Evolutionary conservation across 331 rosid species (phyloP).

Genomic region (Malus hybrid): DNA sequence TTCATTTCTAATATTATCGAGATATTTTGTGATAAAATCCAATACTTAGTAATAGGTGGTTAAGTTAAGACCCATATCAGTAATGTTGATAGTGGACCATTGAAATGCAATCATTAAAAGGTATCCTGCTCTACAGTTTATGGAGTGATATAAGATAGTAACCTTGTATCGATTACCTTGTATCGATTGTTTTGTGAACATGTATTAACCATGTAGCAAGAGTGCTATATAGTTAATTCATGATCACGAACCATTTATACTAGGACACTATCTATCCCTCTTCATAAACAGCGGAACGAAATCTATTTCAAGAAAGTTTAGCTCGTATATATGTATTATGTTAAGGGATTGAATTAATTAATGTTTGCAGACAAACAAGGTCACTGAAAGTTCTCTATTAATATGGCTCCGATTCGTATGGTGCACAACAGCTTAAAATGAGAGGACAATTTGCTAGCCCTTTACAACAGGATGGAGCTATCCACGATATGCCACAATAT

Average conservation of each 20-base stretch:
- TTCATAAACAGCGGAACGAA: too few relatives aligned
- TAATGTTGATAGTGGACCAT: background rate
- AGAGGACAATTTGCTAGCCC: conserved; percentile 36
- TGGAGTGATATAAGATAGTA: background rate
- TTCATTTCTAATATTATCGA: too few relatives aligned
- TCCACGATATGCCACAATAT: conserved; percentile 47
- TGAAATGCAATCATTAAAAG: too few relatives aligned
- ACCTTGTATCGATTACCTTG: background rate
- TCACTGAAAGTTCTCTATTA: background rate
- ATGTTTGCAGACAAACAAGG: background rate
- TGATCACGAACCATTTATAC: background rate
- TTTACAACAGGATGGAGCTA: conserved; percentile 18
- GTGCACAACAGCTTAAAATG: conserved; percentile 24
- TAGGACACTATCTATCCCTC: background rate
- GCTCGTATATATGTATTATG: background rate
- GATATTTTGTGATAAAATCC: background rate
- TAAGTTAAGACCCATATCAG: too few relatives aligned
- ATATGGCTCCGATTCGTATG: background rate
- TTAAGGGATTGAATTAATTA: background rate
- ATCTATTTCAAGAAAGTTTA: too few relatives aligned
- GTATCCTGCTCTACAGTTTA: background rate
- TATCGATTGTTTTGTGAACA: background rate
- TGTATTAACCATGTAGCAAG: background rate
- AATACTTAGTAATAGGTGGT: background rate
- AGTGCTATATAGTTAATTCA: too few relatives aligned